A percentile compares a stretch with the other conserved stretches of the same genome.
phyloP scores from a whole-genome alignment of 257 asterid species.

The Rhazya stricta region DNA sequence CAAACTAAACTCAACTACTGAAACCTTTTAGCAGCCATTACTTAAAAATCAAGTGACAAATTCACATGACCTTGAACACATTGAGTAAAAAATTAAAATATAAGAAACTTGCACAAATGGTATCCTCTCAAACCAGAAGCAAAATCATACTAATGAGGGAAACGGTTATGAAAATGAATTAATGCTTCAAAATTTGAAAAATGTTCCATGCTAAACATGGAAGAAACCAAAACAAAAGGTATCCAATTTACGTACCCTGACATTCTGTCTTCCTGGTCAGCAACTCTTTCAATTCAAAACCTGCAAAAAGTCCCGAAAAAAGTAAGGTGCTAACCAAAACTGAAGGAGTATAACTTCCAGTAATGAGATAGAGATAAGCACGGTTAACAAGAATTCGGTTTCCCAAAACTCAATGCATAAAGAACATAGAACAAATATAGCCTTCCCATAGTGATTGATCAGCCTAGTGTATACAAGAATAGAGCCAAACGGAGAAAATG shows the following conservation, averaged over 20 bases:
- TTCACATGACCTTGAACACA: too few relatives aligned
- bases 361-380: not conserved
- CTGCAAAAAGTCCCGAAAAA: constrained; percentile 10
- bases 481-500: not conserved
- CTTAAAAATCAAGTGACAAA: not conserved
- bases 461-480: not conserved
- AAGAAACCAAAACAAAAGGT: not conserved
- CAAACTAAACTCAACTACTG: not conserved
- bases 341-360: not conserved
- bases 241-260: constrained; percentile 23
- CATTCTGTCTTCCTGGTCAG: constrained; percentile 17
- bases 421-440: not conserved
- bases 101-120: not conserved
- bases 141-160: not conserved
- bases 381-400: not conserved
- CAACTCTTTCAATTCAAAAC: not conserved
- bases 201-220: not conserved
- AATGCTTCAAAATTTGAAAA: not conserved
- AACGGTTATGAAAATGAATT: not conserved
- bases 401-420: not conserved
- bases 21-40: not conserved
- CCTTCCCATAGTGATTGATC: too few relatives aligned
- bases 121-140: not conserved
- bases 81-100: not conserved
- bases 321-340: not conserved